phyloP scores from a whole-genome alignment of 495 filamentous ascomycete species.

The Aspergillus steynii region DNA sequence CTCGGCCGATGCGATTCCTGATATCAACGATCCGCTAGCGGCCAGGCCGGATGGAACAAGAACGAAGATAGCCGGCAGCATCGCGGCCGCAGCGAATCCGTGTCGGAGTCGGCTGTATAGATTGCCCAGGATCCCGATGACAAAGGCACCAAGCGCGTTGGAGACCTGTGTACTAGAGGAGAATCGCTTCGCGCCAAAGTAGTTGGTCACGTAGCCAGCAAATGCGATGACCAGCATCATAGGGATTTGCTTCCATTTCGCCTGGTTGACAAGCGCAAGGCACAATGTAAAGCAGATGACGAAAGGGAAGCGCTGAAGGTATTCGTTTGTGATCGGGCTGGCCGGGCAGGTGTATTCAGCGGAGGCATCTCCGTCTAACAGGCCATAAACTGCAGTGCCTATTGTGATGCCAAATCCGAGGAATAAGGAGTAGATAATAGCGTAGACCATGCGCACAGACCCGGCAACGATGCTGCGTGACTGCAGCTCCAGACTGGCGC shows the following conservation, averaged over 20 bases:
- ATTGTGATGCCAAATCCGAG: slow-evolving; percentile 97
- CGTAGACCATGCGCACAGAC: slow-evolving; percentile 92
- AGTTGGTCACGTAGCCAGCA: slow-evolving; percentile 85
- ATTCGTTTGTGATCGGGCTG: slow-evolving; percentile 52
- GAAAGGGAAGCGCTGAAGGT: slow-evolving; percentile 62
- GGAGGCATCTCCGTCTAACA: slow-evolving; percentile 73
- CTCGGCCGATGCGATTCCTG: slow-evolving; percentile 82
- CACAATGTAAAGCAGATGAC: slow-evolving; percentile 81
- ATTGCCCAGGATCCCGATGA: slow-evolving; percentile 84
- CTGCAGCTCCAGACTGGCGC: slow-evolving; percentile 84
- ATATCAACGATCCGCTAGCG: slow-evolving; percentile 77
- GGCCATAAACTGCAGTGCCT: slow-evolving; percentile 84
- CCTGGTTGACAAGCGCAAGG: slow-evolving; percentile 83
- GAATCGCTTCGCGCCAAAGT: slow-evolving; percentile 72
- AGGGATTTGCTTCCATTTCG: slow-evolving; percentile 85
- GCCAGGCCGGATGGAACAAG: slow-evolving; percentile 90
- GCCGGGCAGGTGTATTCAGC: slow-evolving; percentile 67
- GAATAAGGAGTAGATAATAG: slow-evolving; percentile 92
- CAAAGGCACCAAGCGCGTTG: slow-evolving; percentile 81
- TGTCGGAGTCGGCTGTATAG: slow-evolving; percentile 82
- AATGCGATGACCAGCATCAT: slow-evolving; percentile 83
- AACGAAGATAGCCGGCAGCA: slow-evolving; percentile 93
- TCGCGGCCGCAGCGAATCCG: slow-evolving; percentile 81
- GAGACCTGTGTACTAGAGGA: slow-evolving; percentile 73
- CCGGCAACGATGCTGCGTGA: slow-evolving; percentile 84